Evolutionary conservation across 2,329 filamentous ascomycete genomes (phyloP).

Genomic region (Aspergillus sp.): DNA sequence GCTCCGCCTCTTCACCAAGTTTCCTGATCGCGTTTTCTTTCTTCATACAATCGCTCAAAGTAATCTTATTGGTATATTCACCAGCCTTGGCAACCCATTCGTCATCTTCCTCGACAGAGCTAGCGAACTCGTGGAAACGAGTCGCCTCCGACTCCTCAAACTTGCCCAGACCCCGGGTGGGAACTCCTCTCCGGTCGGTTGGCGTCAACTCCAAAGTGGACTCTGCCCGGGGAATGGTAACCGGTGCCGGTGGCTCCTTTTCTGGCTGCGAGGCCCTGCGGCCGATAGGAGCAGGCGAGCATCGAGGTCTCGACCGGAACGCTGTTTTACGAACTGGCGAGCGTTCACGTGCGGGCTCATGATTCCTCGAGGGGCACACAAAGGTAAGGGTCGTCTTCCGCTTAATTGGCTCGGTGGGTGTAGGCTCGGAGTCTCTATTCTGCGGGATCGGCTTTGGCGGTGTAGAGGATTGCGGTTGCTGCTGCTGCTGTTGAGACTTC

Average conservation of each 20-base stretch:
- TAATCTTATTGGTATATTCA: constrained; percentile 63
- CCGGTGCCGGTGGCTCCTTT: constrained; percentile 2
- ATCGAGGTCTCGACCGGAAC: constrained; percentile 25
- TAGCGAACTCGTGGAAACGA: constrained; percentile 84
- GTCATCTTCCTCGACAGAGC: constrained; percentile 71
- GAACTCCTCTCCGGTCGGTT: constrained; percentile 21
- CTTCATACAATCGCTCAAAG: constrained; percentile 78
- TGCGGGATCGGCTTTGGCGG: constrained; percentile 12
- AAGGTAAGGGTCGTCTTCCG: constrained; percentile 43
- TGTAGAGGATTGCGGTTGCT: constrained; percentile 16
- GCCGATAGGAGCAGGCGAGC: constrained; percentile 36
- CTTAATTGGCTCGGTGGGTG: constrained; percentile 26
- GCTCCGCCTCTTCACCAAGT: constrained; percentile 81
- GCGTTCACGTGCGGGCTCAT: constrained; percentile 20
- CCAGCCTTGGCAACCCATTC: constrained; percentile 79
- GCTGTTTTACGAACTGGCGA: constrained; percentile 18
- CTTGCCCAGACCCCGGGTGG: constrained; percentile 30
- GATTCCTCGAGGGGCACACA: constrained; percentile 37
- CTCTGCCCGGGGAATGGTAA: constrained; percentile 8
- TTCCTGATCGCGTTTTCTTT: constrained; percentile 86
- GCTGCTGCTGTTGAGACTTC: constrained; percentile 16
- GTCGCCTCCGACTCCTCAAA: constrained; percentile 39
- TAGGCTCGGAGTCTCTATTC: constrained; percentile 9
- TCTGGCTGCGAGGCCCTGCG: constrained; percentile 21
- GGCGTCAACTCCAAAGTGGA: constrained; percentile 6